A percentile compares a stretch with the other conserved stretches of the same genome.
Evolutionary conservation across 192 early-diverging fungal species (phyloP).

Genomic region (Umbelopsis ramanniana): DNA sequence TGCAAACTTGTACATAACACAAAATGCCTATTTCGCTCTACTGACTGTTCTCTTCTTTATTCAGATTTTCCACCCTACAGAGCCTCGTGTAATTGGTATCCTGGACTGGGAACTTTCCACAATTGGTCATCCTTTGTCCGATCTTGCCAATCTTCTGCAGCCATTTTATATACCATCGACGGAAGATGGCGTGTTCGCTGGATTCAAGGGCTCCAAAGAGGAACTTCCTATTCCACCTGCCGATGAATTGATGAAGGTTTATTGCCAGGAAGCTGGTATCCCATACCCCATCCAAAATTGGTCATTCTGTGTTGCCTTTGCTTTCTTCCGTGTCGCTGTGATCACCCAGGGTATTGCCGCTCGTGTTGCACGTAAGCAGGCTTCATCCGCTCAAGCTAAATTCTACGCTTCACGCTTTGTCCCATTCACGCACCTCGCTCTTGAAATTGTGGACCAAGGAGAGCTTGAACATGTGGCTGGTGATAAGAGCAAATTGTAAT

Average conservation of each 20-base stretch:
- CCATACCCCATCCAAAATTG: slow-evolving; percentile 79
- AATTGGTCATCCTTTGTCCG: slow-evolving; percentile 88
- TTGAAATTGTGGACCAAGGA: slow-evolving; percentile 64
- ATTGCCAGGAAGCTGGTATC: slow-evolving; percentile 65
- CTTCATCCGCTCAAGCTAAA: slow-evolving; percentile 70
- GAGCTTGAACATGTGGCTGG: slow-evolving; percentile 29
- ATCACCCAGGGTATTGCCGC: slow-evolving; percentile 92
- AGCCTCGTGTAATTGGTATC: slow-evolving; percentile 79
- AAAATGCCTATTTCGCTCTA: neutral
- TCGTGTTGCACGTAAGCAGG: slow-evolving; percentile 83
- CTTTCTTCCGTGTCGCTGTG: slow-evolving; percentile 85
- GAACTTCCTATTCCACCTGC: slow-evolving; percentile 65
- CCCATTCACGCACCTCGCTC: slow-evolving; percentile 52
- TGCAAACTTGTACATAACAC: neutral
- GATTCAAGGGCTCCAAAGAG: slow-evolving; percentile 47
- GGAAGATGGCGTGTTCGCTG: slow-evolving; percentile 35
- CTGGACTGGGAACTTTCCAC: slow-evolving; percentile 95
- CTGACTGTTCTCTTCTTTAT: slow-evolving; percentile 14
- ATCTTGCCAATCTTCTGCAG: slow-evolving; percentile 86
- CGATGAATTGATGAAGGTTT: slow-evolving; percentile 69
- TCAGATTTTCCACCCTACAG: slow-evolving; percentile 75
- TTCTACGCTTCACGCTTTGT: slow-evolving; percentile 50
- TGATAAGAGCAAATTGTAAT: slow-evolving; percentile 41
- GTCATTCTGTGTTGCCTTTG: slow-evolving; percentile 85
- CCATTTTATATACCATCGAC: slow-evolving; percentile 61